phyloP scores from a whole-genome alignment of 1,284 basidiomycete species.

The Malassezia sympodialis region DNA sequence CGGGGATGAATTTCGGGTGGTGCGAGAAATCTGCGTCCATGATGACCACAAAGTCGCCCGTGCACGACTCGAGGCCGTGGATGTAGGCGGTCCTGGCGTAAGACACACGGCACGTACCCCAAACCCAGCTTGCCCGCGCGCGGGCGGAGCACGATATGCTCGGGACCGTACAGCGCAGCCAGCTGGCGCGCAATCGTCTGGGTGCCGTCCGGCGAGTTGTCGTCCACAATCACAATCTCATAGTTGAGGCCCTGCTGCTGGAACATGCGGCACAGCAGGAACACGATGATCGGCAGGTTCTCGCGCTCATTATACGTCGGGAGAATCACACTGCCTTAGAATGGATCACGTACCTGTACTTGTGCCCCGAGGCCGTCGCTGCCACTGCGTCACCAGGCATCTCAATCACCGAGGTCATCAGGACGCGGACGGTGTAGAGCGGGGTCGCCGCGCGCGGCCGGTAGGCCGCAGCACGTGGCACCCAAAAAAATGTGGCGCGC shows the following conservation, averaged over 20 bases:
- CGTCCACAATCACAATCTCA: slow-evolving; percentile 83
- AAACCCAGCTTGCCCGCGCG: slow-evolving; percentile 78
- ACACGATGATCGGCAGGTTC: slow-evolving; percentile 68
- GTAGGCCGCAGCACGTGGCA: slow-evolving; percentile 1
- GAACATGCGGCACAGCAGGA: slow-evolving; percentile 27
- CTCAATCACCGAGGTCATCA: slow-evolving; percentile 11
- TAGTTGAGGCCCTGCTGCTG: slow-evolving; percentile 51
- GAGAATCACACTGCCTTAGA: slow-evolving; percentile 58
- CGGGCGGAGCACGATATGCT: slow-evolving; percentile 72
- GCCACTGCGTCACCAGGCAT: neutral
- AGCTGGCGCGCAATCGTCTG: slow-evolving; percentile 74
- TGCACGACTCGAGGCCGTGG: slow-evolving; percentile 73
- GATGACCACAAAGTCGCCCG: slow-evolving; percentile 87
- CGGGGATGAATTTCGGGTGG: slow-evolving; percentile 52
- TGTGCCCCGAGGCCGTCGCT: slow-evolving; percentile 3
- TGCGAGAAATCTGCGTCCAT: slow-evolving; percentile 96
- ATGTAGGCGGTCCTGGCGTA: slow-evolving; percentile 71
- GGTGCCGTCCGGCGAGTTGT: slow-evolving; percentile 81
- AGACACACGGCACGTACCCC: slow-evolving; percentile 54
- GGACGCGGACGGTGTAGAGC: neutral
- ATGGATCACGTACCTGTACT: slow-evolving; percentile 5
- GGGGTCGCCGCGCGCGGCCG: neutral
- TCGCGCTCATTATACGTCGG: slow-evolving; percentile 88
- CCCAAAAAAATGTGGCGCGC: neutral
- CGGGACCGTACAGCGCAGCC: slow-evolving; percentile 65